Evolutionary conservation across 78 protist genomes (phyloP), one percentile per base, ranked within the genome.

Genomic region (Dictyostelium intermedium): DNA sequence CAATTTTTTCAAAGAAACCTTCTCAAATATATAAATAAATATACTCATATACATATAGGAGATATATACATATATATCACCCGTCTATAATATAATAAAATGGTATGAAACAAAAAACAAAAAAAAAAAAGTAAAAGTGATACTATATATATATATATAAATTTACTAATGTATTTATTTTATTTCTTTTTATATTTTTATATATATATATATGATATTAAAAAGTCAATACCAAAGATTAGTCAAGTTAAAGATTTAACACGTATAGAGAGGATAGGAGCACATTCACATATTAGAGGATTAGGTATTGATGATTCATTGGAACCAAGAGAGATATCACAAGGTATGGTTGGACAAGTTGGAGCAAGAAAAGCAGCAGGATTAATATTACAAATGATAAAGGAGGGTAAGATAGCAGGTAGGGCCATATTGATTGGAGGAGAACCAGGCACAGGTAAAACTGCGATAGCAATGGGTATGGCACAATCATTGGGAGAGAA

Each of bases 261-360:
- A 14, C 73, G 81, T 56, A 92, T 92, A 34, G 96, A 92, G 25
- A 83, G 96, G 69, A 92, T 95, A 39, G 99, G 99, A 23, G 99
- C 99, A n/a, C 99, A 99, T 78, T 98, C 99, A 5, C 99, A 99
- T 97, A 98, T 99, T 93, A 94, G 98, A 20, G 99, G 99, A 4
- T 96, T 99, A 5, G 99, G 99, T 23, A 95, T 99, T 37, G 98
- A 98, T 81, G 99, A 98, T 56, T 41, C 96, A 16, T 94, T 98
- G 23, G 98, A 97, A 41, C 98, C 99, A 20, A 85, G 99, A 23
- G 73, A 69, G 32, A 82, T 66, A 7, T 82, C 96, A 23, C 98
- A 99, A 85, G 99, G 99, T n/a, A 96, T 99, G 98, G 99, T 99
- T 27, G 99, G 99, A 41, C 99, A 99, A 84, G 8, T 34, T 47